Evolutionary conservation across 257 asterid genomes (phyloP).

Genomic region (Salvia rosmarinus): DNA sequence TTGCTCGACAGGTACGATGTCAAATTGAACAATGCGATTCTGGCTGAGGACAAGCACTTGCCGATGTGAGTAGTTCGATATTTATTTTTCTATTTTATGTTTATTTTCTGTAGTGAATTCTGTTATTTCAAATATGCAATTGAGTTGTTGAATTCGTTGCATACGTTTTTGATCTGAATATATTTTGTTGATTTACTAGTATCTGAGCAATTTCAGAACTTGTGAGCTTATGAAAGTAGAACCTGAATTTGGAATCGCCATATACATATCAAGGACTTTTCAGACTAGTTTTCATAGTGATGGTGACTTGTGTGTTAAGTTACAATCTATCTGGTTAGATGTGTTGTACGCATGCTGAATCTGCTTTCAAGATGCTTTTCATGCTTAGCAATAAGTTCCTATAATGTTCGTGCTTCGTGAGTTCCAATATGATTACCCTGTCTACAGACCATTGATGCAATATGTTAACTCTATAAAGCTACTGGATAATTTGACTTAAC

Average conservation of each 20-base stretch:
- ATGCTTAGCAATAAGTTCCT: not conserved
- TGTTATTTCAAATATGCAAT: slow-evolving; percentile 1
- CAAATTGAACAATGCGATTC: slow-evolving; percentile 81
- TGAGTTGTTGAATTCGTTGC: slow-evolving; percentile 21
- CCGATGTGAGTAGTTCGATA: slow-evolving; percentile 63
- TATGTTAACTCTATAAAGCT: not conserved
- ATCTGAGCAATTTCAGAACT: not conserved
- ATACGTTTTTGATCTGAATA: slow-evolving; percentile 19
- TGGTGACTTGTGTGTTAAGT: not conserved
- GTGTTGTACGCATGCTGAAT: slow-evolving; percentile 20
- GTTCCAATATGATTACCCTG: not conserved
- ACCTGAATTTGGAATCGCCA: not conserved
- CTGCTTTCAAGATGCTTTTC: not conserved
- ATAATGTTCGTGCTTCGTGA: not conserved
- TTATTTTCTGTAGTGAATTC: not conserved
- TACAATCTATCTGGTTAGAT: not conserved
- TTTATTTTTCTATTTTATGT: not conserved
- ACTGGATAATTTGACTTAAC: slow-evolving; percentile 11
- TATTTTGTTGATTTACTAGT: not conserved
- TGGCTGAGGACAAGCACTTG: slow-evolving; percentile 94
- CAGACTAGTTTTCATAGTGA: not conserved
- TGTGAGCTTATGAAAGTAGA: not conserved
- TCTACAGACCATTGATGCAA: not conserved
- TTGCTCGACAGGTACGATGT: slow-evolving; percentile 59
- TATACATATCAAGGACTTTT: not conserved